phyloP scores from a whole-genome alignment of 805 yeast species.

The Candida corydali region DNA sequence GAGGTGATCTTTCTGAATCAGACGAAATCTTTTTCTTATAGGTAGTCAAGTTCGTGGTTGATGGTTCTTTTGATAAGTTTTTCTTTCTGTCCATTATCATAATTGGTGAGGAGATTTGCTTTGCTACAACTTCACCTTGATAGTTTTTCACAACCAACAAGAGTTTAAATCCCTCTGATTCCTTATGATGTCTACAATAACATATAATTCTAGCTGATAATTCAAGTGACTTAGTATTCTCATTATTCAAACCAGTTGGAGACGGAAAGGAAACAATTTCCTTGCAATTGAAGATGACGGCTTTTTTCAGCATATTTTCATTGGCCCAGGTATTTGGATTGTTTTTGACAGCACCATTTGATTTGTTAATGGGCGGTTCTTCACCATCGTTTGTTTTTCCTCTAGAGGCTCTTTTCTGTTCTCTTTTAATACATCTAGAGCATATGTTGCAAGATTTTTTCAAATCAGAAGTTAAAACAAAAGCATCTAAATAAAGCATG shows the following conservation, averaged over 20 bases:
- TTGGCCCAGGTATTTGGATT: conserved; percentile 73
- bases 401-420: conserved; percentile 89
- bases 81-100: conserved; percentile 96
- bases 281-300: conserved; percentile 86
- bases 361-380: conserved; percentile 6
- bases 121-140: conserved; percentile 63
- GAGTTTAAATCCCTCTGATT: conserved; percentile 76
- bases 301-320: conserved; percentile 68
- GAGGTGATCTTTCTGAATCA: conserved; percentile 9
- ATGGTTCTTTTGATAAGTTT: conserved; percentile 17
- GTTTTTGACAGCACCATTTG: conserved; percentile 36
- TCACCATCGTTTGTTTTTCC: conserved; percentile 61
- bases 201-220: conserved; percentile 79
- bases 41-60: conserved; percentile 18
- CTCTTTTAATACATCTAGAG: conserved; percentile 84
- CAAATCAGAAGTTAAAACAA: conserved; percentile 60
- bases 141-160: conserved; percentile 63
- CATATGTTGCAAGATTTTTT: conserved; percentile 67
- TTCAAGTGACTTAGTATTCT: conserved; percentile 38
- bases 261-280: conserved; percentile 76
- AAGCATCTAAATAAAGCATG: conserved; percentile 69
- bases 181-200: conserved; percentile 93
- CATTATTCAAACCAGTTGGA: conserved; percentile 40
- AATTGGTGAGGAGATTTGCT: conserved; percentile 65
- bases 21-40: conserved; percentile 9